Conservation (phyloP, 2,329 filamentous ascomycete species). For the Pseudogymnoascus sp. region DNA sequence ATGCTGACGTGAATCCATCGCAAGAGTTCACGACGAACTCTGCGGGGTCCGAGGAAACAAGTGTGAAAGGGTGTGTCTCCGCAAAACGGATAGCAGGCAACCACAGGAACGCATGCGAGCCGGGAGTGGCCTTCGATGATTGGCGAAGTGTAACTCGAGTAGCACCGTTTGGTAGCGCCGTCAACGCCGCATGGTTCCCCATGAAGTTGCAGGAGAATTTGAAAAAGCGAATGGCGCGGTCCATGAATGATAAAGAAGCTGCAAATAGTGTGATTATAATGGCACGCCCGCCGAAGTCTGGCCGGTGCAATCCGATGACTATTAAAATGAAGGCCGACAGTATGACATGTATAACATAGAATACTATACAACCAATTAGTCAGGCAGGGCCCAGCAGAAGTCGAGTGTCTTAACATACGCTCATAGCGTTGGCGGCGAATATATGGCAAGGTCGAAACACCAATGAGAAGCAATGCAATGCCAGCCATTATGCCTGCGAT, state of each 20-base stretch:
- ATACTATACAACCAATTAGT: conserved; percentile 26
- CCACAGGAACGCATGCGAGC: conserved; percentile 59
- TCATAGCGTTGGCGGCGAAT: conserved; percentile 43
- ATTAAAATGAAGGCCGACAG: conserved; percentile 44
- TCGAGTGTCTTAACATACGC: conserved; percentile 3
- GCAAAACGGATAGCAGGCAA: conserved; percentile 48
- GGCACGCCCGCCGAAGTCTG: conserved; percentile 34
- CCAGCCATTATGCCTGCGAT: conserved; percentile 44
- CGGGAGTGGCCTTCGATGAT: conserved; percentile 38
- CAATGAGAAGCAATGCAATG: conserved; percentile 38
- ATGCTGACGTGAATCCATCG: conserved; percentile 50
- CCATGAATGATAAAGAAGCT: conserved; percentile 42
- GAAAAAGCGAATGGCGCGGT: conserved; percentile 44
- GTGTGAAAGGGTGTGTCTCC: conserved; percentile 59
- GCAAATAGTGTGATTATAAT: conserved; percentile 37
- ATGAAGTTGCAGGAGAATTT: conserved; percentile 23
- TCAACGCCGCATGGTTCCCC: conserved; percentile 46
- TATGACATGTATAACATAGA: conserved; percentile 45
- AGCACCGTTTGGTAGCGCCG: conserved; percentile 45
- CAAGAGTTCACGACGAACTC: conserved; percentile 52
- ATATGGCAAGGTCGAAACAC: conserved; percentile 35
- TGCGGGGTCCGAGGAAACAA: conserved; percentile 40
- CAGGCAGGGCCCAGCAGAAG: neutral
- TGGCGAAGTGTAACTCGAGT: conserved; percentile 50
- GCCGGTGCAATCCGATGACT: conserved; percentile 45